Base-by-base conservation (phyloP, 2,329 filamentous ascomycete genomes). In the Cadophora gregata region DNA sequence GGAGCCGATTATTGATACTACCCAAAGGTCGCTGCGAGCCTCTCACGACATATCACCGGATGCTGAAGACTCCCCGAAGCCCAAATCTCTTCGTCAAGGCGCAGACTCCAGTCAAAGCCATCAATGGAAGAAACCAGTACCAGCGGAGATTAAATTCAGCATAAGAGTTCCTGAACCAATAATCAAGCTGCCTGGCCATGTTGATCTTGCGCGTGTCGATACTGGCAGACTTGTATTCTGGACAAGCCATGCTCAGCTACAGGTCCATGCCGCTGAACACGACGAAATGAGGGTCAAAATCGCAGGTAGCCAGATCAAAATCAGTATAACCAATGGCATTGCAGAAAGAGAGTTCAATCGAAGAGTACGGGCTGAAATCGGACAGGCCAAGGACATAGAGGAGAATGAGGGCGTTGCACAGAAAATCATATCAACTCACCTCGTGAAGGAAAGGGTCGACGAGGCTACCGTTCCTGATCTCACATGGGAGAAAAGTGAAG, bases 191-290 rank as follows among this genome's bases (percentile, higher is more conserved):
- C 55, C 55, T 4, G 12, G 31, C 8, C 42, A 47, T 47, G 55
- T 42, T 12, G 21, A 24, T 12, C 25, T n/a, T n/a, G 36, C 24
- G n/a, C 21, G 7, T 19, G 38, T 59, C 12, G 58, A 59, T 10
- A 59, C 58, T 8, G 58, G 58, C 8, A 16, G 58, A 27, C 58
- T 59, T 29, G 19, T 29, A 5, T 59, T 59, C 24, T 59, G 58
- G 58, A 59, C 58, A 29, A 59, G 58, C 29, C 12, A 29, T n/a
- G 58, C 58, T 10, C 14, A 29, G 27, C 36, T 42, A 14, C 14
- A n/a, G 12, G 25, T 31, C 31, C 16, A 31, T n/a, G 16, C 50
- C 4, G 27, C n/a, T 3, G 14, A 53, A n/a, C 25, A 31, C 12
- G 25, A 47, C 38, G 31, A 47, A 27, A 45, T 59, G 36, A 45